These are phyloP conservation scores for Nannochloropsis oceanica DNA, from an alignment of 108 stramenopile genomes.

Conservation along the genomic window DNA sequence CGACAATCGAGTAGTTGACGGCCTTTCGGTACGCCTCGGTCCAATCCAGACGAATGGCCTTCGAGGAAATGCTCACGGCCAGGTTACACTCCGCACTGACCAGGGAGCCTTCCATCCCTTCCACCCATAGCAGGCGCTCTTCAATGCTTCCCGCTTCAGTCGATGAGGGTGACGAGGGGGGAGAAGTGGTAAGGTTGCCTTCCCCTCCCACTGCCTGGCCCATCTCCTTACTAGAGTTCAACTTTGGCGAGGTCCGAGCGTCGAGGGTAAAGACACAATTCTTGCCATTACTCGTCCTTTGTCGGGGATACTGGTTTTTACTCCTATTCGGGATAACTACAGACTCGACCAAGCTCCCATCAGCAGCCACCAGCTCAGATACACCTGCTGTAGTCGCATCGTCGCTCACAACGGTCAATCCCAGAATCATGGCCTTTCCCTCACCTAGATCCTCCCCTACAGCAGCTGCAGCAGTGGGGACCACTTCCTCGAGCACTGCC, in stretches of 20 bases:
- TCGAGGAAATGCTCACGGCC: background rate
- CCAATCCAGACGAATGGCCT: background rate
- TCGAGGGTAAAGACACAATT: background rate
- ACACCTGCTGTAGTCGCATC: background rate
- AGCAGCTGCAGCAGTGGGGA: background rate
- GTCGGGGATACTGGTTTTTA: background rate
- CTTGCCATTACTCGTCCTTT: background rate
- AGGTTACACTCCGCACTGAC: background rate
- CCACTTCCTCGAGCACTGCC: background rate
- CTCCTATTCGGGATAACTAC: background rate
- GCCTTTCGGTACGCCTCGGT: conserved; percentile 40
- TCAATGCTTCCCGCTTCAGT: background rate
- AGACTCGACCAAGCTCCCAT: background rate
- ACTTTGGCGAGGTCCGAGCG: background rate
- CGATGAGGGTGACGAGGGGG: background rate
- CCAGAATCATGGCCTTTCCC: background rate
- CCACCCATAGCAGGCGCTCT: background rate
- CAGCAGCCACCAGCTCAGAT: background rate
- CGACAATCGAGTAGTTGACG: conserved; percentile 70
- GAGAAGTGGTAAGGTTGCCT: background rate
- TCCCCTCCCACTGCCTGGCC: background rate
- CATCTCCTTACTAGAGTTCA: background rate
- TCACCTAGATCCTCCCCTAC: background rate
- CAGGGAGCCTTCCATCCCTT: background rate
- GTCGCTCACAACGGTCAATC: background rate